Evolutionary conservation across 352 stramenopile genomes (phyloP), one percentile per base, ranked within the genome.

Genomic region (Peronospora farinosa): DNA sequence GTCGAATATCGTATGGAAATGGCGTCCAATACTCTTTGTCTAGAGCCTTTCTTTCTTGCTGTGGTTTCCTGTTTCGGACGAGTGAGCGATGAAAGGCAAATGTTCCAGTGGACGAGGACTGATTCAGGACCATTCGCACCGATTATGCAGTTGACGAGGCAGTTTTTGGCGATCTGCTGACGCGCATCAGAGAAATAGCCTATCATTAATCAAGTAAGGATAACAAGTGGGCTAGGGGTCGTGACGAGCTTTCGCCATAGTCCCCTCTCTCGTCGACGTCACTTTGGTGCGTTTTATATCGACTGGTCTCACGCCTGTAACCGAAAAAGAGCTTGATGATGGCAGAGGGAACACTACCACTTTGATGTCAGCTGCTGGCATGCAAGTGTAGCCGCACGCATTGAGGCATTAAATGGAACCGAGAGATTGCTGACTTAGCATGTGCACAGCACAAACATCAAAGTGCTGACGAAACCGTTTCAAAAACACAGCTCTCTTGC

Each of bases 31-130:
- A 32, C n/a, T n/a, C 12, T 40, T 38, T 44, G 50, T 57, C 53
- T 57, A 15, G 28, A 53, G 45, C 6, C 46, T 23, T 52, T 42
- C 51, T 54, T 44, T 11, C 19, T 42, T 46, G 12, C 13, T 45
- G 21, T 46, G 11, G 27, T 17, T 43, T 63, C 35, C 39, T 54
- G 36, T 16, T n/a, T n/a, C 7, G 46, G 40, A 51, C 35, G 57
- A 39, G 42, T 55, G 46, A 58, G 51, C 50, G 54, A 31, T 28
- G 40, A 67, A 60, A 58, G 51, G 51, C 48, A 70, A 70, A 67
- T 70, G 48, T 52, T 62, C 40, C 47, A 61, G 37, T 61, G 57
- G 19, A n/a, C 27, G 40, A 50, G 17, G 15, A 28, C 41, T 3
- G 46, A 32, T 35, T 44, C 41, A 31, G 58, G 59, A 49, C 54